Evolutionary conservation across 441 rosid species (phyloP).

Genomic region (Eugenia klotzschiana): DNA sequence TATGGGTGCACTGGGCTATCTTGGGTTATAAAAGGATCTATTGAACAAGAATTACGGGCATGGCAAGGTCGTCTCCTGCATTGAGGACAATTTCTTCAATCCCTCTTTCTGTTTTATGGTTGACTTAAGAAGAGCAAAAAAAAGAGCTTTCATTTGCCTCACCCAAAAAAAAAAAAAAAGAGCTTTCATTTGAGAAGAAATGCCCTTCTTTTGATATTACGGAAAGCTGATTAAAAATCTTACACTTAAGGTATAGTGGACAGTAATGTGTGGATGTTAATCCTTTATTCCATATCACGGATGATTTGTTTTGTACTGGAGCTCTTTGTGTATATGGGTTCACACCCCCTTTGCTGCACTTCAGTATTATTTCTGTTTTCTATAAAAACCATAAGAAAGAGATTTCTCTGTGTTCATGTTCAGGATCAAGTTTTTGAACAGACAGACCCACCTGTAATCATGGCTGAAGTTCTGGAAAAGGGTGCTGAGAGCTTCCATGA

Average conservation of each 20-base stretch:
- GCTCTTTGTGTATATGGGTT: neutral
- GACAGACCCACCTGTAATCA: slow-evolving; percentile 59
- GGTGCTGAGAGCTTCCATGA: slow-evolving; percentile 86
- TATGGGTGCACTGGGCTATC: neutral
- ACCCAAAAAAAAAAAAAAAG: no score
- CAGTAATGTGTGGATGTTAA: neutral
- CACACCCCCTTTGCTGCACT: neutral
- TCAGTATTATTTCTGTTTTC: neutral
- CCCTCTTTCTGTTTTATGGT: neutral
- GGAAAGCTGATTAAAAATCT: neutral
- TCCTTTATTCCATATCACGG: neutral
- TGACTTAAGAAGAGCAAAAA: neutral
- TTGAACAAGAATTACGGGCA: neutral
- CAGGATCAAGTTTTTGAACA: neutral
- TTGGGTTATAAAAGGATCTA: neutral
- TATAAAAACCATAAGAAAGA: neutral
- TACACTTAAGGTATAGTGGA: neutral
- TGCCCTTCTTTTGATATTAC: neutral
- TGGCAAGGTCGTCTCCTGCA: neutral
- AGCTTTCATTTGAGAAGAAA: neutral
- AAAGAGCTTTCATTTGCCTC: neutral
- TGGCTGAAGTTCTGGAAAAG: slow-evolving; percentile 68
- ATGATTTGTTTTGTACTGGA: neutral
- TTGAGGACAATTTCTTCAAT: neutral
- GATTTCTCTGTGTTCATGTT: neutral